phyloP scores from a whole-genome alignment of 345 rosid genomes.

The Syzygium jambos region DNA sequence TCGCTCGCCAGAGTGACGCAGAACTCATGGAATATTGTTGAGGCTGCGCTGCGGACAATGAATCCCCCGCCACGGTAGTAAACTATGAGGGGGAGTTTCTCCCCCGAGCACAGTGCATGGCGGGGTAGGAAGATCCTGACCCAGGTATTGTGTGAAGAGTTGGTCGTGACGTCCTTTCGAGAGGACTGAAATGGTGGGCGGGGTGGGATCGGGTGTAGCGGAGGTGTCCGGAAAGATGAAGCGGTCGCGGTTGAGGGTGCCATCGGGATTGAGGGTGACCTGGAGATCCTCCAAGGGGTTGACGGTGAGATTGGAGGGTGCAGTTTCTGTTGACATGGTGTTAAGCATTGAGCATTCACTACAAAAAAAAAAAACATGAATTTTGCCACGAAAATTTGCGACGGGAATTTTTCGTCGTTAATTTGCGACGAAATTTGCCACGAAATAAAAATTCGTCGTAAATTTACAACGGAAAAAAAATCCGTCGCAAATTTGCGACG shows the following conservation, averaged over 20 bases:
- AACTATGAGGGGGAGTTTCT: conserved; percentile 45
- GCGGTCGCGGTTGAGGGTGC: background rate
- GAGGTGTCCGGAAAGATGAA: background rate
- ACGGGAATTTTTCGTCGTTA: too few relatives aligned
- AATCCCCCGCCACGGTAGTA: conserved; percentile 65
- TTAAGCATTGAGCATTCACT: background rate
- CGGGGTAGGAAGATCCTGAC: background rate
- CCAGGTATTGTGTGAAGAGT: background rate
- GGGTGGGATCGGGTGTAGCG: background rate
- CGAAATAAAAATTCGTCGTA: too few relatives aligned
- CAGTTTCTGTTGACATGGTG: background rate
- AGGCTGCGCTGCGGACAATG: conserved; percentile 23
- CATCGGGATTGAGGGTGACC: conserved; percentile 22
- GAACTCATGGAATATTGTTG: conserved; percentile 9
- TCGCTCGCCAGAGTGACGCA: conserved; percentile 20
- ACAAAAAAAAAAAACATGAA: too few relatives aligned
- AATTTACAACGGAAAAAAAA: too few relatives aligned
- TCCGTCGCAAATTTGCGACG: too few relatives aligned
- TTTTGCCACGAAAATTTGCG: too few relatives aligned
- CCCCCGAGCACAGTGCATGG: background rate
- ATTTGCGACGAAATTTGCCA: too few relatives aligned
- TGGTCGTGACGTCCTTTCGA: background rate
- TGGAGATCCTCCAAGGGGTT: conserved; percentile 23
- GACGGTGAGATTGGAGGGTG: background rate
- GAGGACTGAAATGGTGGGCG: background rate